Evolutionary conservation across 1,139 yeast genomes (phyloP), one percentile per base, ranked within the genome.

Genomic region (Debaryomyces udenii): DNA sequence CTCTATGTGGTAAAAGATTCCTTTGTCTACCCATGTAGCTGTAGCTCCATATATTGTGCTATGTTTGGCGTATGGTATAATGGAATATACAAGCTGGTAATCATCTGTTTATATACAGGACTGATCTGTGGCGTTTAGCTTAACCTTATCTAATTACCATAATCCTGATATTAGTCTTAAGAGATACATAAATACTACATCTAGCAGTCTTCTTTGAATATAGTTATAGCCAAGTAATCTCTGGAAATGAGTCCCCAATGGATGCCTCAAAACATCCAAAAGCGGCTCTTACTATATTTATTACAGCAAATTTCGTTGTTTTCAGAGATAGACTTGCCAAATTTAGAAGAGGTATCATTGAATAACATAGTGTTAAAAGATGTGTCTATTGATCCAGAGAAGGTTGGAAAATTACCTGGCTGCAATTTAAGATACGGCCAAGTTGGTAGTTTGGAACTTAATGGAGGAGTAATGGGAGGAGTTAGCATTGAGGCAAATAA

Each of bases 181-280:
- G 16, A 14, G 11, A 13, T n/a, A 15, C 9, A 16, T 24, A 18
- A 15, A 16, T 24, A 32, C 4, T 11, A 31, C 16, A 31, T n/a
- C 22, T 23, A 23, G 27, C n/a, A 22, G 16, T 32, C 18, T 24
- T 23, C 11, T 11, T 32, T 14, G 23, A 32, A 7, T 22, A 13
- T 23, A 23, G 16, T 7, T 4, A 7, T 17, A 15, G 11, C n/a
- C 13, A 3, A 27, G 26, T 34, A 26, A 14, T 16, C 17, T 11
- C 24, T 6, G 9, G 35, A 27, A 38, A 80, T 79, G 84, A 76
- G 78, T 54, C 82, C 86, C 37, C 83, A 72, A 55, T 86, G 95
- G 94, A 74, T 86, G 60, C 93, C 95, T 9, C 91, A 84, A 57
- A 85, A 83, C 58, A 74, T 90, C 35, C 96, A 89, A 57, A 86